Conservation (phyloP, 768 basidiomycete genomes). For the Hemileccinum rubropunctum region DNA sequence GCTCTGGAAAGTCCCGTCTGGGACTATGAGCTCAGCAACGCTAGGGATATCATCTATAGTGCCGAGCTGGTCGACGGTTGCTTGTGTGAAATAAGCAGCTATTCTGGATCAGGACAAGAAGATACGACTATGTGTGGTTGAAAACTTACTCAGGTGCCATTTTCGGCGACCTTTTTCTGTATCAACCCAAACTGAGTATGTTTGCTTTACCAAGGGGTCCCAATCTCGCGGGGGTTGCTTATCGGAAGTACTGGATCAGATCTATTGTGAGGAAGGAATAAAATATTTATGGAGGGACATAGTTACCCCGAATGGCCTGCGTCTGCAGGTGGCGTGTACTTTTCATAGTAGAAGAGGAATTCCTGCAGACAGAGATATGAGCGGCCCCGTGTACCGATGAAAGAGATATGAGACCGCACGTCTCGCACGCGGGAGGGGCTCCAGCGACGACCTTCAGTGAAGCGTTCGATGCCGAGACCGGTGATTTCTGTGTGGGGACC, state of each 20-base stretch:
- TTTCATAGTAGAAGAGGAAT: constrained; percentile 84
- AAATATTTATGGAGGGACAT: background rate
- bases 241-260: constrained; percentile 35
- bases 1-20: constrained; percentile 66
- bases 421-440: constrained; percentile 82
- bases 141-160: constrained; percentile 75
- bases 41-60: constrained; percentile 66
- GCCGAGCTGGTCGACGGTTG: constrained; percentile 65
- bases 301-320: constrained; percentile 42
- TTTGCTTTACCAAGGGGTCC: constrained; percentile 78
- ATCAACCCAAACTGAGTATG: constrained; percentile 77
- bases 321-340: constrained; percentile 51
- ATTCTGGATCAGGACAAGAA: constrained; percentile 23
- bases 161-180: constrained; percentile 65
- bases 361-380: constrained; percentile 47
- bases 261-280: constrained; percentile 6
- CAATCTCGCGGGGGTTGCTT: constrained; percentile 57
- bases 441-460: constrained; percentile 83
- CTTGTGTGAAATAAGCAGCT: constrained; percentile 85
- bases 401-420: constrained; percentile 40
- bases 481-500: constrained; percentile 71
- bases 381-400: constrained; percentile 1
- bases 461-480: constrained; percentile 79
- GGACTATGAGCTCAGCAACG: constrained; percentile 60
- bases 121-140: background rate